Percentiles rank a stretch among this genome's conserved stretches.
Conservation (phyloP, 176 grass and related monocot genomes). For the Oryza nivara region DNA sequence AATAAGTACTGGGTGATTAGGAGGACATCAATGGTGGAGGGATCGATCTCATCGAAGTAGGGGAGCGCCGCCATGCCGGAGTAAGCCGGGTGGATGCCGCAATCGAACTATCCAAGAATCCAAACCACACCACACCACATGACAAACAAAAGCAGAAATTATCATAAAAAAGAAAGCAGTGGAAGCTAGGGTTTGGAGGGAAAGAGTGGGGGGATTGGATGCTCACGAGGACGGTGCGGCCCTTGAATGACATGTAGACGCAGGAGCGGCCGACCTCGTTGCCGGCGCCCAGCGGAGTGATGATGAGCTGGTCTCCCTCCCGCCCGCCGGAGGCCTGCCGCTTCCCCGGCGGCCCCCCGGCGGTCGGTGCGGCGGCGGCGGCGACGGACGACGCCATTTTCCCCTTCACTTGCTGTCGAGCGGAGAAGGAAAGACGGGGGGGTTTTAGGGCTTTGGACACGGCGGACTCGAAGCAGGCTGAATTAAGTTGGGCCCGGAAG, state of each 20-base stretch:
- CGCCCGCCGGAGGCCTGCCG: slow-evolving; percentile 43
- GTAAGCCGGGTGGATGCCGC: slow-evolving; percentile 95
- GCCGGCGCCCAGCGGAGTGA: slow-evolving; percentile 88
- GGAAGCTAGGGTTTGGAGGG: not conserved
- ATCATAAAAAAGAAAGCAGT: not conserved
- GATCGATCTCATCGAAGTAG: slow-evolving; percentile 98
- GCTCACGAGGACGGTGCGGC: slow-evolving; percentile 79
- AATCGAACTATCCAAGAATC: slow-evolving; percentile 63
- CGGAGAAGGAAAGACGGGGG: too few species aligned
- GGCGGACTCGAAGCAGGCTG: too few species aligned
- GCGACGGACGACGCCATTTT: slow-evolving; percentile 43
- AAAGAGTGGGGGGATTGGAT: not conserved
- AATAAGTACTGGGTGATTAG: slow-evolving; percentile 75
- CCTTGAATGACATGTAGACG: slow-evolving; percentile 96
- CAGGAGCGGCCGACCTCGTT: slow-evolving; percentile 96
- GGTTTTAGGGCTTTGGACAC: too few species aligned
- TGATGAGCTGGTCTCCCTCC: slow-evolving; percentile 74
- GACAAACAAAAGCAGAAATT: not conserved
- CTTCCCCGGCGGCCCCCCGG: slow-evolving; percentile 25
- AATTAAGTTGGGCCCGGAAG: too few species aligned
- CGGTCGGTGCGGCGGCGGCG: slow-evolving; percentile 21
- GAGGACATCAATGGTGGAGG: slow-evolving; percentile 88
- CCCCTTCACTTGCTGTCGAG: too few species aligned
- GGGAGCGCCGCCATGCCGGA: slow-evolving; percentile 86
- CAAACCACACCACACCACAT: not conserved